Base-by-base conservation (phyloP, 1,284 basidiomycete species). In the Sphagnurus paluster region DNA sequence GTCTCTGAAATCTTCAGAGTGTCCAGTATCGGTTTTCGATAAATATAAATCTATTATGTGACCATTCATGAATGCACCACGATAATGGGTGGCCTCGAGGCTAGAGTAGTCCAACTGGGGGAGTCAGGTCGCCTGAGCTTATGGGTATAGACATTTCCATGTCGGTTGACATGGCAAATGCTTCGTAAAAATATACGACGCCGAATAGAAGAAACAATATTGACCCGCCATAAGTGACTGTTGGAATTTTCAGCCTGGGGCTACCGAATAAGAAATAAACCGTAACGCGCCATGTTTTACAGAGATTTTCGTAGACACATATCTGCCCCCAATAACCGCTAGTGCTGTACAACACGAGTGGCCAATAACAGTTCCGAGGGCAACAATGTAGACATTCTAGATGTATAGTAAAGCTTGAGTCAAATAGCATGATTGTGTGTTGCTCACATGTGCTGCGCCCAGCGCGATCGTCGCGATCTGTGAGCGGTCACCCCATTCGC, bases 381-480 rank as follows among this genome's bases (percentile, higher is more conserved):
- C 87, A 29, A 99, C 91, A 30, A 98, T 76, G 56, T 80, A 80
- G 2, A 82, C 76, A 46, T 80, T 82, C 79, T 82, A 48, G 10
- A 37, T 21, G 13, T n/a, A 17, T 11, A 11, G 38, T 39, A 24
- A 39, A 17, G 13, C 37, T 4, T 5, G 34, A 4, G n/a, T n/a
- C 10, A 11, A 35, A 46, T 14, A 11, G 16, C 44, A 19, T 16
- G 28, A 52, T 26, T 43, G 55, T 20, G 34, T 17, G 34, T 11
- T 9, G 69, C 71, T 25, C 40, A 98, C 95, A 72, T 98, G 93
- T 19, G 96, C 93, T 26, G 96, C 95, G 1, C 90, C 97, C 39
- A 99, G 76, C 2, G 93, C 95, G 55, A 99, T 98, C 0, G 96
- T 99, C 0, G 97, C 90, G 57, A 99, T 96, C 70, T 99, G 97